Evolutionary conservation across 2,329 filamentous ascomycete genomes (phyloP), one percentile per base, ranked within the genome.

Genomic region (Fusarium globosum): DNA sequence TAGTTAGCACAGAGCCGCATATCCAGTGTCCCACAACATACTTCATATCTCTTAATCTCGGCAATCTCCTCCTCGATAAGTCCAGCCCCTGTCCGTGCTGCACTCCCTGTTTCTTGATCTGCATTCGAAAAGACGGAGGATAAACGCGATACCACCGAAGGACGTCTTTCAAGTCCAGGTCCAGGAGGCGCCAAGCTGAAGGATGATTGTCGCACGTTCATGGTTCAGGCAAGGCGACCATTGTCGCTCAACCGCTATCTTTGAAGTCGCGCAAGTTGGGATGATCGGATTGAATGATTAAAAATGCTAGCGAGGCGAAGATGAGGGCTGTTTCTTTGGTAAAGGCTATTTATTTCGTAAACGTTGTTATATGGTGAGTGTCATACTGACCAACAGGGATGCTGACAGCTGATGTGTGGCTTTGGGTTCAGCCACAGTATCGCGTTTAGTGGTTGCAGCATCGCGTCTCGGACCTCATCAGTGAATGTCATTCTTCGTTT

Each of bases 1-100:
- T 45, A 26, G 68, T 79, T 58, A 78, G 68, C 56, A 38, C 46
- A 51, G 63, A 38, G 53, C 75, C 41, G 36, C 35, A 57, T 43
- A 23, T 55, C 41, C 36, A 71, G 69, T 28, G 16, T 55, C 30
- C 46, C 20, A 43, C 30, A 56, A 72, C 83, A 72, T 81, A 92
- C 90, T 85, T 97, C 96, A 84, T 99, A 99, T 85, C 96, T 90
- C 85, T 98, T 98, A 81, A 99, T 98, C 86, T 98, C 93, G 33
- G 93, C 95, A 80, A 99, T 97, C 85, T 99, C 96, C 80, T 98
- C 95, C 69, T 95, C 93, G 75, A 97, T 94, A 71, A 92, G 90
- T 69, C 92, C 89, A 78, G 93, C 90, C 62, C 87, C 90, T 35
- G 86, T 86, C 16, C 81, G 82, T 41, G 86, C 83, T 55, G 86